Base-by-base conservation (phyloP, 1,284 basidiomycete genomes). In the Papiliotrema flavescens region DNA sequence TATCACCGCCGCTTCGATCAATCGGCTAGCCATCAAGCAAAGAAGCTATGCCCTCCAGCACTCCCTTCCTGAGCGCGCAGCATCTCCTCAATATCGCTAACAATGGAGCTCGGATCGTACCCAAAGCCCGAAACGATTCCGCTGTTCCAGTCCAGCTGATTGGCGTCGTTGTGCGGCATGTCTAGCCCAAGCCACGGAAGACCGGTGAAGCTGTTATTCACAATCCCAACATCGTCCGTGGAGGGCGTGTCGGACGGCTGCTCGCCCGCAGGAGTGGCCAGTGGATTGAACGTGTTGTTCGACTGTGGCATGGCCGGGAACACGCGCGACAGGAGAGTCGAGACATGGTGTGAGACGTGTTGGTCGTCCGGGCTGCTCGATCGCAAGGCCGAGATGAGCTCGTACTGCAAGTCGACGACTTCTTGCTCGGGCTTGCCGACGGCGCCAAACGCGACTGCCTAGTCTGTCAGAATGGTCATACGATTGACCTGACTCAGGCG, bases 81-180 rank as follows among this genome's bases (percentile, higher is more conserved):
- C 52, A 54, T 54, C 24, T 57, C 46, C 47, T 57, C 55, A 22
- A 57, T 53, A 42, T 57, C 55, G 3, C 44, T 47, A 8, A 57
- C 51, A 23, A 57, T 50, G 13, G 40, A 44, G 35, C 47, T 53
- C 11, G 55, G 55, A 42, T 57, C 51, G 36, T 57, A 57, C 14
- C 55, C 55, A 20, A 57, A 50, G 9, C 51, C 55, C 2, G 45
- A 45, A n/a, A 44, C 40, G 3, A 37, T 20, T 14, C 46, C 47
- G 23, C 37, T 13, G 23, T 47, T 26, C 20, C 54, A 45, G 24
- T 52, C 40, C 2, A 45, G 34, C 7, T 22, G 34, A 20, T 45
- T 20, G 34, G 17, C 35, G 14, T 22, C 34, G 34, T 22, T 34
- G 17, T 48, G 5, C 4, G 39, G 26, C 20, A 39, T 36, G 32